Conservation (phyloP, 2,329 filamentous ascomycete genomes). For the Pseudogymnoascus sp. region DNA sequence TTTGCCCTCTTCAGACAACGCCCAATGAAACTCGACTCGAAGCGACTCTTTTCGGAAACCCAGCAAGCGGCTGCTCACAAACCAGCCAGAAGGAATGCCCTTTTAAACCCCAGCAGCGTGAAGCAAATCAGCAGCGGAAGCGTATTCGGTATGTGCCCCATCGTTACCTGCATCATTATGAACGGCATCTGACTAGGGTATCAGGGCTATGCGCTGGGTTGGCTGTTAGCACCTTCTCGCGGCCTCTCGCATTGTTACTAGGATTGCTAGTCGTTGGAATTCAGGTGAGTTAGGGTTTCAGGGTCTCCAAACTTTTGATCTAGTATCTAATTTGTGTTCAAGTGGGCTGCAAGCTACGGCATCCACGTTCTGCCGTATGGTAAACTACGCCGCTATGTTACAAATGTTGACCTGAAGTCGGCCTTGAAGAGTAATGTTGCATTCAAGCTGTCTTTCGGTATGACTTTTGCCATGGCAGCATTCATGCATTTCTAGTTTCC, state of each 20-base stretch:
- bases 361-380: conserved; percentile 35
- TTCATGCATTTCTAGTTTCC: conserved; percentile 46
- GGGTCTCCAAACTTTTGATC: neutral
- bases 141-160: conserved; percentile 23
- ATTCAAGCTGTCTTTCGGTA: conserved; percentile 51
- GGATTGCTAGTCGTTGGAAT: conserved; percentile 55
- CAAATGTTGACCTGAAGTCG: conserved; percentile 38
- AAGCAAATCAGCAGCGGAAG: conserved; percentile 27
- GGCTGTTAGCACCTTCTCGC: conserved; percentile 61
- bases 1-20: conserved; percentile 24
- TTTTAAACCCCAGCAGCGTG: conserved; percentile 22
- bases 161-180: neutral
- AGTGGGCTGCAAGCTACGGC: conserved; percentile 43
- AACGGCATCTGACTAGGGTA: neutral
- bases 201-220: conserved; percentile 55
- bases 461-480: conserved; percentile 63
- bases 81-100: conserved; percentile 18
- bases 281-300: conserved; percentile 42
- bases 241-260: conserved; percentile 57
- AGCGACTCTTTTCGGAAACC: conserved; percentile 14
- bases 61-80: conserved; percentile 25
- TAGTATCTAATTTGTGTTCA: conserved; percentile 24
- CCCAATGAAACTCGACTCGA: conserved; percentile 28
- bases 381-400: conserved; percentile 40
- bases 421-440: conserved; percentile 30